These are phyloP conservation scores for Penicillium sp. DNA, from an alignment of 2,329 filamentous ascomycete genomes.

Conservation along the genomic window DNA sequence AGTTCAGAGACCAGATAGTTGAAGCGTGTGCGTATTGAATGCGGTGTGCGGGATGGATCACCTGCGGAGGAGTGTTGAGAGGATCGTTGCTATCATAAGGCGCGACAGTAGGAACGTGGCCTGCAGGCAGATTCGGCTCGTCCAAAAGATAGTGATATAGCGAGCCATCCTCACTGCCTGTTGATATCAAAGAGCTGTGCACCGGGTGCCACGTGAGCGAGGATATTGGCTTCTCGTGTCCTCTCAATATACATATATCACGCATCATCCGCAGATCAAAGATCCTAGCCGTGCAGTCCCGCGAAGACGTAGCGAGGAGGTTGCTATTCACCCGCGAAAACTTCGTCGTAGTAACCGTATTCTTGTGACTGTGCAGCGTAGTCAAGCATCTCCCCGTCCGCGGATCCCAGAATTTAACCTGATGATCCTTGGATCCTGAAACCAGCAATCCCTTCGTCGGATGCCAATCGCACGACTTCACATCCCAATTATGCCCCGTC, in stretches of 20 bases:
- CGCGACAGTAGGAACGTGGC: constrained; percentile 66
- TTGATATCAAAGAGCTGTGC: constrained; percentile 82
- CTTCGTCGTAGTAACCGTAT: constrained; percentile 86
- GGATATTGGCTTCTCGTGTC: constrained; percentile 94
- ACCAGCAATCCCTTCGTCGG: constrained; percentile 89
- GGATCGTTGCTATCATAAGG: constrained; percentile 85
- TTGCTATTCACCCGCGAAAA: constrained; percentile 84
- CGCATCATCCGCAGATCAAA: constrained; percentile 99
- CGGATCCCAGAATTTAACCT: constrained; percentile 98
- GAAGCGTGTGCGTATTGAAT: constrained; percentile 87
- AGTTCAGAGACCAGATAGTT: constrained; percentile 95
- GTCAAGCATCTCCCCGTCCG: constrained; percentile 83
- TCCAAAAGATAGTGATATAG: constrained; percentile 94
- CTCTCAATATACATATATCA: constrained; percentile 87
- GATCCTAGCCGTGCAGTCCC: constrained; percentile 87
- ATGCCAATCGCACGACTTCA: constrained; percentile 96
- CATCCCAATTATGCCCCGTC: constrained; percentile 96
- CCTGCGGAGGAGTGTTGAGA: constrained; percentile 73
- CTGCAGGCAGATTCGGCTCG: constrained; percentile 80
- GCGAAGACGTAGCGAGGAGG: constrained; percentile 84
- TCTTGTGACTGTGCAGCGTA: constrained; percentile 94
- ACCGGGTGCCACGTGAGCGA: constrained; percentile 92
- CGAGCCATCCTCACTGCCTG: constrained; percentile 83
- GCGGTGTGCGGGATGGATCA: constrained; percentile 87
- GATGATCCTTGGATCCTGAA: constrained; percentile 94